Conservation (phyloP, 1,284 basidiomycete genomes). For the Mycena sp. region DNA sequence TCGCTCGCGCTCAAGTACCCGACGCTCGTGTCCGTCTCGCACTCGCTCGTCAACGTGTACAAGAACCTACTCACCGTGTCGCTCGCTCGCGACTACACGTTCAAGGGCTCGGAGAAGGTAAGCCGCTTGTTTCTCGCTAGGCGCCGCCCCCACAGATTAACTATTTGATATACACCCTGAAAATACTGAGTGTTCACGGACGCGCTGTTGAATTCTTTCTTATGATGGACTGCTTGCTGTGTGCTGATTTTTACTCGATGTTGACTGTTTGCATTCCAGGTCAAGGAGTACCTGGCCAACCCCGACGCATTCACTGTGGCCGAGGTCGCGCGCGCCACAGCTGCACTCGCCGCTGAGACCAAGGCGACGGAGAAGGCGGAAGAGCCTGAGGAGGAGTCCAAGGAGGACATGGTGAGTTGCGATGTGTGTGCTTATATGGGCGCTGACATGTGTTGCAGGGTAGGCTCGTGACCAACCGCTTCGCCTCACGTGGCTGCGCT, state of each 20-base stretch:
- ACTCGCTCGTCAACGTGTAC: constrained; percentile 98
- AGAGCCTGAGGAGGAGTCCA: constrained; percentile 82
- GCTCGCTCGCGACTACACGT: constrained; percentile 93
- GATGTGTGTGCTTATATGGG: neutral
- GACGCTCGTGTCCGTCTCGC: constrained; percentile 91
- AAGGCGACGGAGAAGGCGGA: constrained; percentile 71
- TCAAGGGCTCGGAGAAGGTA: constrained; percentile 95
- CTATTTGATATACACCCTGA: constrained; percentile 75
- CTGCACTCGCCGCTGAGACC: constrained; percentile 57
- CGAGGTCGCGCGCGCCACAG: constrained; percentile 61
- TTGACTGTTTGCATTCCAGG: constrained; percentile 57
- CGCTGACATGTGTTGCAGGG: constrained; percentile 52
- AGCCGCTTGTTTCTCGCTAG: constrained; percentile 38
- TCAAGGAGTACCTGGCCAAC: constrained; percentile 97
- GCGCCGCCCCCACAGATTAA: constrained; percentile 35
- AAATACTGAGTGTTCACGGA: constrained; percentile 77
- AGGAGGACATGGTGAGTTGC: constrained; percentile 77
- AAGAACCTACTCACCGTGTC: constrained; percentile 97
- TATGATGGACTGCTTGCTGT: constrained; percentile 39
- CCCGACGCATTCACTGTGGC: constrained; percentile 94
- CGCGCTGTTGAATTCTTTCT: constrained; percentile 52
- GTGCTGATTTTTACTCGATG: constrained; percentile 26
- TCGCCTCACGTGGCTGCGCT: too few relatives aligned
- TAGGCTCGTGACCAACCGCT: too few relatives aligned
- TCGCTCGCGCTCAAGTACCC: constrained; percentile 97